Evolutionary conservation across 495 filamentous ascomycete genomes (phyloP), one percentile per base, ranked within the genome.

Genomic region (Penicillium pancosmium): DNA sequence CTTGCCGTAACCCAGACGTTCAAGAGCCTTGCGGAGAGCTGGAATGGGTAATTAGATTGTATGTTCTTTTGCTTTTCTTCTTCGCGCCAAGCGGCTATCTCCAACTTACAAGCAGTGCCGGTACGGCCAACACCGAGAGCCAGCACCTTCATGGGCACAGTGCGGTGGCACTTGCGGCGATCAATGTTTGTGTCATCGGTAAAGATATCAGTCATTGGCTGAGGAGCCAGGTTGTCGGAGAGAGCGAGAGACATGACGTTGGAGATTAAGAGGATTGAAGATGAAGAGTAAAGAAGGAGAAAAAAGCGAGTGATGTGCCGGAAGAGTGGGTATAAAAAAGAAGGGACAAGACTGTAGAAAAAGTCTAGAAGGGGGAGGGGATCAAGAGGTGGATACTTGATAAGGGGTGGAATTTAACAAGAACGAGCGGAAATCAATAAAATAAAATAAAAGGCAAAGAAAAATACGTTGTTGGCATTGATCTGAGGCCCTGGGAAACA

Each of bases 131-230:
- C 78, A 48, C 86, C 85, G 5, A 88, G 77, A 54, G 79, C 79
- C 27, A 89, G 77, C 52, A 88, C 85, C 69, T 83, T 79, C 84
- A 89, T 87, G 16, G 86, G 84, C 49, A 88, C 85, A 18, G 77
- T 82, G 34, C 86, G 80, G 60, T 80, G 79, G 69, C 84, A 85
- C 75, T 86, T 73, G 54, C 84, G 80, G 18, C 83, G 77, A 62
- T 89, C 80, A 64, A 88, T 84, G 64, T 83, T 81, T 54, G 84
- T 86, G 68, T 86, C 84, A 56, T 65, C 65, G 57, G 80, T 83
- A 68, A 86, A 78, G 61, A 80, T 52, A 61, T 78, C 77, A 31
- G 77, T 78, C 38, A 56, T 49, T 10, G 77, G 77, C 71, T 78
- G 74, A 49, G 77, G 75, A 67, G 77, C 65, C 62, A 79, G 61